A percentile compares a stretch with the other conserved stretches of the same genome.
Evolutionary conservation across 2,329 filamentous ascomycete species (phyloP).

Genomic region (Didymella glomerata): DNA sequence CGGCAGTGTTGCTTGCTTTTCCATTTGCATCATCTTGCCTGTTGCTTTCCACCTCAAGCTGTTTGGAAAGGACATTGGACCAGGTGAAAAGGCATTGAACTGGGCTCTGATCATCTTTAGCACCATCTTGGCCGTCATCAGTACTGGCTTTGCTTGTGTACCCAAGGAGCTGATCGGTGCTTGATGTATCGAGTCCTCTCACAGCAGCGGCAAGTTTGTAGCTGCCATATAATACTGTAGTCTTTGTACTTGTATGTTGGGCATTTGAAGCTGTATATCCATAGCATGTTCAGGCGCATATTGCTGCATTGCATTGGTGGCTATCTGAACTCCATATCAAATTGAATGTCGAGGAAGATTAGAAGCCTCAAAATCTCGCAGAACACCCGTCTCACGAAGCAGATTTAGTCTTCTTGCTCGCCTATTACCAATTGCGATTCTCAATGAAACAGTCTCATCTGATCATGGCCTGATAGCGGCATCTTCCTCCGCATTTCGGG

Average conservation of each 20-base stretch:
- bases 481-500: neutral
- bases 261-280: constrained; percentile 18
- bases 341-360: neutral
- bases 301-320: constrained; percentile 6
- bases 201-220: neutral
- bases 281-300: constrained; percentile 17
- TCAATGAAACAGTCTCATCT: neutral
- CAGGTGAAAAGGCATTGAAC: constrained; percentile 69
- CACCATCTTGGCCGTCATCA: constrained; percentile 73
- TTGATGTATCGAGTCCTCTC: neutral
- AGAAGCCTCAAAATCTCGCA: neutral
- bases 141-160: constrained; percentile 88
- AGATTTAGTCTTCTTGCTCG: neutral
- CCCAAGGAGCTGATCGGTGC: constrained; percentile 66
- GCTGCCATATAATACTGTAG: neutral
- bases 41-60: constrained; percentile 90
- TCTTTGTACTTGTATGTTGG: constrained; percentile 9
- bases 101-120: constrained; percentile 76
- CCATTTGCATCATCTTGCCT: constrained; percentile 91
- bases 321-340: constrained; percentile 1
- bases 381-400: neutral
- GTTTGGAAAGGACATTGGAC: constrained; percentile 75
- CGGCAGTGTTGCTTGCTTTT: constrained; percentile 89
- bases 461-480: neutral
- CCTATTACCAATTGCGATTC: neutral